These are phyloP conservation scores for Zygosaccharomyces siamensis DNA, from an alignment of 805 yeast genomes.

Conservation along the genomic window DNA sequence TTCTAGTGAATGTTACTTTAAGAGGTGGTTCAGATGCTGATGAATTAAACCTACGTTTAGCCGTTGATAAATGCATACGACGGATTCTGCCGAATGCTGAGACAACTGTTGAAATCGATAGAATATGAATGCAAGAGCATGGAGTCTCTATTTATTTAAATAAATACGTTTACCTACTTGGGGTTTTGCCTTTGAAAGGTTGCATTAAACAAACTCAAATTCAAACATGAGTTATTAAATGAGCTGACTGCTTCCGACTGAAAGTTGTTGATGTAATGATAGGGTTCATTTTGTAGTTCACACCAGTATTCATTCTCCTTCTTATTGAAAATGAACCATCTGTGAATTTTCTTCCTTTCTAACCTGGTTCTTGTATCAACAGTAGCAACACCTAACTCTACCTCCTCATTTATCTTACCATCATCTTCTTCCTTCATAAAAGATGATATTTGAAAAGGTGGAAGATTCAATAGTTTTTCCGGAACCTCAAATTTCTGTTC, in stretches of 20 bases:
- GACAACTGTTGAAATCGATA: conserved; percentile 33
- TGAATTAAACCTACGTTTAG: conserved; percentile 47
- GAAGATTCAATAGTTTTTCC: conserved; percentile 20
- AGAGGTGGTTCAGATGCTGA: conserved; percentile 70
- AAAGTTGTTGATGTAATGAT: conserved; percentile 24
- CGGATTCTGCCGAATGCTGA: conserved; percentile 24
- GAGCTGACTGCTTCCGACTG: conserved; percentile 20
- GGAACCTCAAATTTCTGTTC: conserved; percentile 19
- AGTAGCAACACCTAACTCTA: conserved; percentile 11
- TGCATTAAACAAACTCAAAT: conserved; percentile 30
- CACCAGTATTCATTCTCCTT: conserved; percentile 14
- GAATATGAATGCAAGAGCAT: conserved; percentile 10
- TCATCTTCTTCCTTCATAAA: conserved; percentile 16
- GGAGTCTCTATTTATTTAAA: not conserved
- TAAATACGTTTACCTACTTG: conserved; percentile 11
- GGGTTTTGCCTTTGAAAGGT: conserved; percentile 31
- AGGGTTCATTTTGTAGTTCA: conserved; percentile 24
- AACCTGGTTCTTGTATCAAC: conserved; percentile 1
- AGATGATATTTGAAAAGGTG: conserved; percentile 34
- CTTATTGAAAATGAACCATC: conserved; percentile 27
- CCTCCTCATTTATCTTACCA: conserved; percentile 3
- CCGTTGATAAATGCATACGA: conserved; percentile 29
- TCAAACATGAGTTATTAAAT: conserved; percentile 30
- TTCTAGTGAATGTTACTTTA: conserved; percentile 53
- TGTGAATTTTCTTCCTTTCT: conserved; percentile 1